Evolutionary conservation across 164 flowering plant genomes (phyloP).

Genomic region (Vitis riparia): DNA sequence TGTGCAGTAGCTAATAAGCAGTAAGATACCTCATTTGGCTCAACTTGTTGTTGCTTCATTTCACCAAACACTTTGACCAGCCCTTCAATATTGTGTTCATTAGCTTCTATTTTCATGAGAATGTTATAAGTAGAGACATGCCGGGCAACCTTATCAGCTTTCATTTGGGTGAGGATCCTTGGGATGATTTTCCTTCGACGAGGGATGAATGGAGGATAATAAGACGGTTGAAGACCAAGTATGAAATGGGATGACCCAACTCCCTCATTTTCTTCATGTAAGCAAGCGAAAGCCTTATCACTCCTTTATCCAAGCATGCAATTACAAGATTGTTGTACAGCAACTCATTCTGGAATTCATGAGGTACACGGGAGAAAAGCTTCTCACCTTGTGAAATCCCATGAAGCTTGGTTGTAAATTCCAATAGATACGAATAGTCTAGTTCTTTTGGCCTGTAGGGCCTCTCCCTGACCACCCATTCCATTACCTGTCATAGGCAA

Average conservation of each 20-base stretch:
- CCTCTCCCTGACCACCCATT: conserved; percentile 93
- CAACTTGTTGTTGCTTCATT: conserved; percentile 66
- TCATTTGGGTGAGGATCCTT: conserved; percentile 85
- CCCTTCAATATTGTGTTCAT: conserved; percentile 70
- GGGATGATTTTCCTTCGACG: conserved; percentile 65
- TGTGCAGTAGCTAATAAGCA: conserved; percentile 88
- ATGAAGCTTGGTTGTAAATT: conserved; percentile 77
- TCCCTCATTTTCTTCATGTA: conserved; percentile 98
- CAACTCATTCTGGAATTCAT: conserved; percentile 70
- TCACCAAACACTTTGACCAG: conserved; percentile 55
- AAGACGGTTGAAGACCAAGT: conserved; percentile 78
- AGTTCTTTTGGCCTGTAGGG: conserved; percentile 79
- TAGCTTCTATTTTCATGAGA: conserved; percentile 88
- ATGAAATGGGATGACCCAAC: conserved; percentile 65
- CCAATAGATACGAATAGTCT: conserved; percentile 77
- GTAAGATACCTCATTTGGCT: conserved; percentile 83
- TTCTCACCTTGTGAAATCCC: conserved; percentile 76
- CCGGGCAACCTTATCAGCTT: conserved; percentile 69
- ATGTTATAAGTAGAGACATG: conserved; percentile 89
- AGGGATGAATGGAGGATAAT: conserved; percentile 80
- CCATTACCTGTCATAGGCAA: conserved; percentile 73
- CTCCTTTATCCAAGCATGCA: conserved; percentile 78
- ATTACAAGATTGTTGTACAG: conserved; percentile 86
- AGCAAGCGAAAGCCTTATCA: conserved; percentile 59
- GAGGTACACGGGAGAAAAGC: conserved; percentile 66